Conservation (phyloP, 139 green algal species). For the Monoraphidium neglectum region DNA sequence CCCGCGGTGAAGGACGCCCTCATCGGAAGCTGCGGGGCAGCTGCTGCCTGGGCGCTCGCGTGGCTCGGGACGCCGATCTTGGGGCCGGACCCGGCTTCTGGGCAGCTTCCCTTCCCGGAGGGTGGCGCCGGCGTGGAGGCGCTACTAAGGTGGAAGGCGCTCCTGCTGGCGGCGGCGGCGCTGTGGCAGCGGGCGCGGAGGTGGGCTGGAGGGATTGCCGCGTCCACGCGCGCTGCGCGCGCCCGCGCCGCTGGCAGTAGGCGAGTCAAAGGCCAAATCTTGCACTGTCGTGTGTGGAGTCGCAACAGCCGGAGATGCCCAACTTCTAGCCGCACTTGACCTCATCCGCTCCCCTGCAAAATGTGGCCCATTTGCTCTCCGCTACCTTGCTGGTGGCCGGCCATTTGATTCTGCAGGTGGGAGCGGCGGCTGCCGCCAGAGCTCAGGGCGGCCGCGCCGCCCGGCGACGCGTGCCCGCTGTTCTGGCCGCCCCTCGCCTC, state of each 20-base stretch:
- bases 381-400: too few relatives aligned
- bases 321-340: too few relatives aligned
- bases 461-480: neutral
- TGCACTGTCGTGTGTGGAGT: too few relatives aligned
- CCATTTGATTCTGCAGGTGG: too few relatives aligned
- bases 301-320: too few relatives aligned
- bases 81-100: neutral
- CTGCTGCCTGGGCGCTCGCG: conserved; percentile 20
- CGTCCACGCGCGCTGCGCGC: too few relatives aligned
- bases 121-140: neutral
- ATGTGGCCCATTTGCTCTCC: too few relatives aligned
- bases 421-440: conserved; percentile 10
- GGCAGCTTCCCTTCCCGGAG: neutral
- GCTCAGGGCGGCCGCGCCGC: neutral
- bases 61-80: conserved; percentile 18
- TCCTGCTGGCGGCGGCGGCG: conserved; percentile 15
- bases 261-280: too few relatives aligned
- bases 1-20: neutral
- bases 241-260: too few relatives aligned
- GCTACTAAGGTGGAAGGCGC: conserved; percentile 14
- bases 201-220: neutral
- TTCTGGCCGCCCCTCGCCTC: conserved; percentile 8
- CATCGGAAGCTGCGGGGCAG: neutral
- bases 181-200: neutral
- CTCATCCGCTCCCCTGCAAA: too few relatives aligned